phyloP scores from a whole-genome alignment of 768 basidiomycete species.

The Hortiboletus flavorubellus region DNA sequence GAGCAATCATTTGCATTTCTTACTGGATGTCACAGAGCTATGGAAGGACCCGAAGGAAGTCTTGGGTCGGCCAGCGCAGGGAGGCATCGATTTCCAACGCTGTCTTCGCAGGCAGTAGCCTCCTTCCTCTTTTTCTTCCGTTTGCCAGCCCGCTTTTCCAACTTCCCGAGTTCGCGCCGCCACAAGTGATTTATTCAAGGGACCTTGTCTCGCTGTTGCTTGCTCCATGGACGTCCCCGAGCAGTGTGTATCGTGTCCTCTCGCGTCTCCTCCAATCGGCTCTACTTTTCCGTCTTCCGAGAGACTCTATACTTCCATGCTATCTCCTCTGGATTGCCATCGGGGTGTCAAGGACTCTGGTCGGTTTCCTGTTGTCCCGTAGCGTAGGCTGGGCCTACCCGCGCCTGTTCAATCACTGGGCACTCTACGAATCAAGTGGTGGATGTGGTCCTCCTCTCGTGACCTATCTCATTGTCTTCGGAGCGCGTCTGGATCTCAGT shows the following conservation, averaged over 20 bases:
- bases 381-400: conserved; percentile 39
- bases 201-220: conserved; percentile 33
- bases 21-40: conserved; percentile 2
- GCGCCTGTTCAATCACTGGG: conserved; percentile 38
- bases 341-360: conserved; percentile 14
- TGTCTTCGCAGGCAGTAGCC: conserved; percentile 6
- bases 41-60: conserved; percentile 1
- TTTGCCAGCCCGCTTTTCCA: conserved; percentile 7
- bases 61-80: neutral
- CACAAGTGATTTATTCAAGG: conserved; percentile 35
- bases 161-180: conserved; percentile 35
- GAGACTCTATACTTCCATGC: conserved; percentile 4
- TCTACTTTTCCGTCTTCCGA: conserved; percentile 14
- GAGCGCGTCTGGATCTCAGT: conserved; percentile 12
- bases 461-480: conserved; percentile 18
- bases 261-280: conserved; percentile 21
- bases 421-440: conserved; percentile 36
- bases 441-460: conserved; percentile 37
- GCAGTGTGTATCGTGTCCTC: conserved; percentile 15
- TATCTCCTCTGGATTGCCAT: conserved; percentile 25
- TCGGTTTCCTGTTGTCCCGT: conserved; percentile 23
- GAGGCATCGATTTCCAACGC: conserved; percentile 3
- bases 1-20: neutral
- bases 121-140: conserved; percentile 14
- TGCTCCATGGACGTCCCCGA: conserved; percentile 37